Conservation (phyloP, 73 alveolate species). For the Chromera velia region DNA sequence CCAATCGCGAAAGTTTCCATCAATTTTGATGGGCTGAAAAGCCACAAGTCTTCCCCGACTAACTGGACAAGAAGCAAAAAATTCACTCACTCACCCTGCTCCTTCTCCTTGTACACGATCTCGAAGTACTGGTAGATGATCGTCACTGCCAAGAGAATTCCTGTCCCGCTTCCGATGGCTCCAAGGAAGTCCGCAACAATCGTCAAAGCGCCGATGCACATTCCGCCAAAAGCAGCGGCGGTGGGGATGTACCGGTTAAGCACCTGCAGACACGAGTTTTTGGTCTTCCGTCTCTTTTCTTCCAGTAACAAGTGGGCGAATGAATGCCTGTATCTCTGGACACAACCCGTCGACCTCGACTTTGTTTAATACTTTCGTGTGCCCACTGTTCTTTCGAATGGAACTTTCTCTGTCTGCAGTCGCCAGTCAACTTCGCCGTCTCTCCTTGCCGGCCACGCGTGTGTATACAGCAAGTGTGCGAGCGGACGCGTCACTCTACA, state of each 20-base stretch:
- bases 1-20: background rate
- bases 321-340: too few species aligned
- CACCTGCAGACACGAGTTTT: constrained; percentile 7
- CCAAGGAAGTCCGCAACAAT: constrained; percentile 79
- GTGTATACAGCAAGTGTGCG: too few species aligned
- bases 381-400: too few species aligned
- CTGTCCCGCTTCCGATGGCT: constrained; percentile 71
- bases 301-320: too few species aligned
- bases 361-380: too few species aligned
- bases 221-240: constrained; percentile 82
- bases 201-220: constrained; percentile 83
- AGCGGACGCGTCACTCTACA: too few species aligned
- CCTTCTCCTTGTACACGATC: constrained; percentile 29
- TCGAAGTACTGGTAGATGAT: constrained; percentile 97
- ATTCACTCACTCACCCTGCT: background rate
- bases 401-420: too few species aligned
- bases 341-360: too few species aligned
- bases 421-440: too few species aligned
- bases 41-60: background rate
- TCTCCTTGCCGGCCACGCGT: too few species aligned
- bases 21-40: background rate
- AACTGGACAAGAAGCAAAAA: background rate
- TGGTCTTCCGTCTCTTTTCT: too few species aligned
- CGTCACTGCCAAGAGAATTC: constrained; percentile 49
- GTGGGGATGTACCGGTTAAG: constrained; percentile 67